Base-by-base conservation (phyloP, 768 basidiomycete genomes). In the Lactarius trivialis region DNA sequence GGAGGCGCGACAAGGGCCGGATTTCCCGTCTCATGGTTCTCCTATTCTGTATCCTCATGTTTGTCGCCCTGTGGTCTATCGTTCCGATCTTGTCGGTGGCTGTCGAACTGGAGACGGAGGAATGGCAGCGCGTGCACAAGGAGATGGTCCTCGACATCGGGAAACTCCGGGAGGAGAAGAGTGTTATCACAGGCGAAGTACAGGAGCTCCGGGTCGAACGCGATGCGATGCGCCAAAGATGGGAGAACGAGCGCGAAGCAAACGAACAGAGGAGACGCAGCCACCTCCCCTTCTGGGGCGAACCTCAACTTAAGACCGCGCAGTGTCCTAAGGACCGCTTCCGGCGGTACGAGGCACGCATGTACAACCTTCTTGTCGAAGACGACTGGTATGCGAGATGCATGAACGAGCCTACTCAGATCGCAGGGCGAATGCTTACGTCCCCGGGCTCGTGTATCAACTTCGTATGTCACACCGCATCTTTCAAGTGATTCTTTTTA, bases 341-440 rank as follows among this genome's bases (percentile, higher is more conserved):
- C 54, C 56, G 65, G 17, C 58, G n/a, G 5, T 64, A 64, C 24
- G 67, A 70, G 24, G 54, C 69, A 4, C 64, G 62, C 11, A 62
- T 72, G 49, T 54, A 63, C 55, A 66, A 63, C 32, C 58, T 72
- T 7, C 62, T 55, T 21, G 21, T 59, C n/a, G 69, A 65, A 30
- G 69, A 70, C 4, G 65, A 71, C 53, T 69, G 68, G 70, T 37
- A 63, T 36, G 61, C 21, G 41, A 68, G 67, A 56, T 72, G 71
- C 55, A 57, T 55, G 62, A 59, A 55, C 19, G 48, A 49, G 53
- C 12, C 45, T 9, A 34, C 43, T 19, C 3, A 41, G 7, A 55
- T 63, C 41, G 53, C 52, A 8, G 62, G 62, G 24, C 62, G 37
- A 59, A 32, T 2, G 4, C 7, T 55, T 24, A 3, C 30, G 21